Evolutionary conservation across 257 asterid genomes (phyloP), one percentile per base, ranked within the genome.

Genomic region (Jacaranda mimosifolia): DNA sequence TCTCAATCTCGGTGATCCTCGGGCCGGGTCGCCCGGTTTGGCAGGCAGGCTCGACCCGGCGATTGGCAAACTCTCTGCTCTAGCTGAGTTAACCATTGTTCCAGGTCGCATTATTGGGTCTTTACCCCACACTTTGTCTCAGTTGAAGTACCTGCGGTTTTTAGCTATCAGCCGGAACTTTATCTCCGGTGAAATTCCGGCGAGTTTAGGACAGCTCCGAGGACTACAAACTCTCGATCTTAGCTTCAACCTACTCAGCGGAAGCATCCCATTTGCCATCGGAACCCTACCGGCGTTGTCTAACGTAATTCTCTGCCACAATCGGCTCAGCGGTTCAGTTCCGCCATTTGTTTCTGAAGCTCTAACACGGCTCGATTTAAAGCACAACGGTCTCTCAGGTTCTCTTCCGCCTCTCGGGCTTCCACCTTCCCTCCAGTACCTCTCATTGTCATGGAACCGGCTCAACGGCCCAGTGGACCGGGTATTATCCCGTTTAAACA

Each of bases 1-100:
- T 0, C 87, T 94, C 49, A 94, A 94, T 79, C 93, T 94, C 55
- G 98, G 98, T 21, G 97, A 94, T 75, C 97, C 98, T 6, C 80
- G 96, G 67, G 98, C 98, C 52, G 97, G 97, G 38, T 86, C 97
- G 0, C 94, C 96, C 3, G 97, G 98, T 12, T 68, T 94, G 0
- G 70, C 87, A 3, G 97, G 98, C 6, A 76, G 92, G 71, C 52
- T 94, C 19, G 91, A 90, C 76, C 94, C 96, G 3, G 96, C 94
- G 18, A 85, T 94, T 8, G 97, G 97, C 1, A 91, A 86, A 26
- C 94, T 92, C 3, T 78, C 94, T 62, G 60, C 87, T 26, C 87
- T 92, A 0, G 84, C 97, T 0, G 97, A 91, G 82, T 84, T 92
- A 19, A 91, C 95, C 2, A 74, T 92, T 7, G 97, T 91, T n/a